These are phyloP conservation scores for Lepidium didymum DNA, from an alignment of 345 rosid genomes.

Conservation along the genomic window DNA sequence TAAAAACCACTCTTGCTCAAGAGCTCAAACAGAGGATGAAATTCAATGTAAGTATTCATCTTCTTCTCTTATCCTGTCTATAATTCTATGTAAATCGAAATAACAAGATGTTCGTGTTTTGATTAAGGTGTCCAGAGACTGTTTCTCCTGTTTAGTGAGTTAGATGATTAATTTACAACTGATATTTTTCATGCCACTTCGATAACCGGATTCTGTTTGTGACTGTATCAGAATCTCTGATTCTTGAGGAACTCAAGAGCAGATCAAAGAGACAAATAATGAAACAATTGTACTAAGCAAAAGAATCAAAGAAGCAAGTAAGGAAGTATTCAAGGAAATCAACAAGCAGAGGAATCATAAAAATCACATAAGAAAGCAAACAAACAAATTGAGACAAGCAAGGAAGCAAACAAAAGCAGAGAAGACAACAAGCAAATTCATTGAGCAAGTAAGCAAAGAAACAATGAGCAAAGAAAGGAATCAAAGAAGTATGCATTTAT, in stretches of 20 bases:
- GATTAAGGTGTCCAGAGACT: neutral
- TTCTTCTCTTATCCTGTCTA: neutral
- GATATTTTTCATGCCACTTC: conserved; percentile 39
- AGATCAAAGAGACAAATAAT: no score
- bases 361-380: no score
- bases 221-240: conserved; percentile 83
- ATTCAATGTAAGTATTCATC: conserved; percentile 44
- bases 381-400: no score
- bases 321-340: no score
- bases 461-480: no score
- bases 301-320: no score
- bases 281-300: no score
- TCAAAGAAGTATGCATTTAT: no score
- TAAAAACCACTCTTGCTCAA: conserved; percentile 74
- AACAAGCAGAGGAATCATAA: no score
- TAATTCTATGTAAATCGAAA: neutral
- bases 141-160: neutral
- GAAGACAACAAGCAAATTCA: no score
- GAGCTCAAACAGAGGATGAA: conserved; percentile 55
- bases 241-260: conserved; percentile 41
- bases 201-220: conserved; percentile 48
- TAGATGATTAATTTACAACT: neutral
- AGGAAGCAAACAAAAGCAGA: no score
- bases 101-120: neutral
- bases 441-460: no score